These are phyloP conservation scores for Lactarius pseudohatsudake DNA, from an alignment of 768 basidiomycete genomes.

Conservation along the genomic window DNA sequence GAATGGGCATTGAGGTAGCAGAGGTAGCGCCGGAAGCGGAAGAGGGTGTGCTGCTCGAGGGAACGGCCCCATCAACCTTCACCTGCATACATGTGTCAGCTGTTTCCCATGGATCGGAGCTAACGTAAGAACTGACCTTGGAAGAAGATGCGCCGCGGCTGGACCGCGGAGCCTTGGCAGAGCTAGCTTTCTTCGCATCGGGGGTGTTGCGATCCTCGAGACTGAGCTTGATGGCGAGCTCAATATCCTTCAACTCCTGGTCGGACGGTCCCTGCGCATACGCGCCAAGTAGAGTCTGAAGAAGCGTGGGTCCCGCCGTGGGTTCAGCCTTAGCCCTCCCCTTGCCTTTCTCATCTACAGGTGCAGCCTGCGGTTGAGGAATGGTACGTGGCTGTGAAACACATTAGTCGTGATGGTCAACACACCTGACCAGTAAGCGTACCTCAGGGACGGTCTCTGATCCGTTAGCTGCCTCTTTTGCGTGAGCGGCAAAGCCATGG, in stretches of 20 bases:
- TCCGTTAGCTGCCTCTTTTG: neutral
- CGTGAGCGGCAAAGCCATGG: neutral
- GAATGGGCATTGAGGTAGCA: neutral
- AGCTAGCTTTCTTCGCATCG: slow-evolving; percentile 1
- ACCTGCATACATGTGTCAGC: slow-evolving; percentile 2
- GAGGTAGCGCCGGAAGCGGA: neutral
- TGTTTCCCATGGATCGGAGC: neutral
- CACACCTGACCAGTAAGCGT: neutral
- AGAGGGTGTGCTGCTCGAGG: neutral
- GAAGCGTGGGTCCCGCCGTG: neutral
- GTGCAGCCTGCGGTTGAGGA: neutral
- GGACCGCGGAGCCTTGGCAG: neutral
- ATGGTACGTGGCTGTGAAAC: neutral
- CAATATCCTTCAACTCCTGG: slow-evolving; percentile 14
- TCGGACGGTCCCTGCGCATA: neutral
- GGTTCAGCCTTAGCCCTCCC: slow-evolving; percentile 8
- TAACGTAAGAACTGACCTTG: neutral
- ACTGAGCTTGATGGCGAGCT: slow-evolving; percentile 21
- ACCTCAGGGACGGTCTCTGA: neutral
- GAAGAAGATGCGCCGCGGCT: slow-evolving; percentile 16
- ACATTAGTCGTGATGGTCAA: neutral
- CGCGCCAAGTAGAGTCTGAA: neutral
- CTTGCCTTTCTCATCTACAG: slow-evolving; percentile 5
- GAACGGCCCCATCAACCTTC: neutral
- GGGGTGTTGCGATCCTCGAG: slow-evolving; percentile 16